Evolutionary conservation across 768 basidiomycete species (phyloP).

Genomic region (Tulasnella sp.): DNA sequence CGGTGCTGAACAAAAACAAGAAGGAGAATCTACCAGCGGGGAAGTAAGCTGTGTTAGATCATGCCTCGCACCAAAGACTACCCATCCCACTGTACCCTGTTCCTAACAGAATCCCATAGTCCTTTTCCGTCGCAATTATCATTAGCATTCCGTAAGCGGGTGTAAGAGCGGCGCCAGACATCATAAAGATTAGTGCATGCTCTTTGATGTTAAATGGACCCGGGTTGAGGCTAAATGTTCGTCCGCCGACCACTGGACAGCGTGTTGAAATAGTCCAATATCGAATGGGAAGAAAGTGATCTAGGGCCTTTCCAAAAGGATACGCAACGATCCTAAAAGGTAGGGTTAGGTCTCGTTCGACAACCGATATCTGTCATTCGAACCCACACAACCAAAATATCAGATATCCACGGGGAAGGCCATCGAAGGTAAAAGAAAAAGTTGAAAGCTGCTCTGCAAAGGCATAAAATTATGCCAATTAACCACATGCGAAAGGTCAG

Average conservation of each 20-base stretch:
- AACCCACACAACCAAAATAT: background rate
- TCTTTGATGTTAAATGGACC: conserved; percentile 99
- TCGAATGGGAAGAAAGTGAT: conserved; percentile 83
- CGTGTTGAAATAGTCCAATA: conserved; percentile 56
- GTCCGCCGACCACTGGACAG: conserved; percentile 48
- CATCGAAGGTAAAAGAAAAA: conserved; percentile 94
- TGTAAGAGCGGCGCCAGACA: conserved; percentile 66
- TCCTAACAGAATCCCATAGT: conserved; percentile 65
- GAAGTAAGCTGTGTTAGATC: background rate
- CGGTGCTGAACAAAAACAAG: conserved; percentile 80
- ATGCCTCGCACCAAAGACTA: background rate
- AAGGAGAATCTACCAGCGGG: conserved; percentile 58
- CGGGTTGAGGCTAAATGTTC: conserved; percentile 83
- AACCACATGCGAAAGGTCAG: conserved; percentile 93
- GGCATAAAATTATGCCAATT: conserved; percentile 44
- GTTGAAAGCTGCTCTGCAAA: conserved; percentile 62
- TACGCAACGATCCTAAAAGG: conserved; percentile 67
- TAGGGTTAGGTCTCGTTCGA: background rate
- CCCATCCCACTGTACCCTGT: conserved; percentile 54
- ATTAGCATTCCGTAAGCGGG: conserved; percentile 75
- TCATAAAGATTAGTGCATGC: conserved; percentile 86
- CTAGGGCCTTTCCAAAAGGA: conserved; percentile 85
- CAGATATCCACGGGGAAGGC: conserved; percentile 78
- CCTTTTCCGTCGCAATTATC: conserved; percentile 79
- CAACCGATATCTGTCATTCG: too few relatives aligned